Evolutionary conservation across 2,329 filamentous ascomycete species (phyloP).

Genomic region (Aspergillus calidoustus): DNA sequence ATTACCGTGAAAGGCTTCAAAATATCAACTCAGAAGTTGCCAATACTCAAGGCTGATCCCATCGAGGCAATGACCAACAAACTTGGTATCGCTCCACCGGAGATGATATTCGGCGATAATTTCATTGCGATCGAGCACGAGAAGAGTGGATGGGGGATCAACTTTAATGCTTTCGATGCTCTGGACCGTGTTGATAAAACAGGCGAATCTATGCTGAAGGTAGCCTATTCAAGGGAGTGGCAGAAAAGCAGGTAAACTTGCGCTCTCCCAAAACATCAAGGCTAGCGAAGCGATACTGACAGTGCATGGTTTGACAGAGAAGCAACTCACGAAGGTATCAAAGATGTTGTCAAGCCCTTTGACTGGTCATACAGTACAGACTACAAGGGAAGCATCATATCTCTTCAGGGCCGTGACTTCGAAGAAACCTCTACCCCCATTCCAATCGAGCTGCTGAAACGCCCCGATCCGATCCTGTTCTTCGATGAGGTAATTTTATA

Average conservation of each 20-base stretch:
- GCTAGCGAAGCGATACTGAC: neutral
- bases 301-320: slow-evolving; percentile 61
- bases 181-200: slow-evolving; percentile 94
- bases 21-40: slow-evolving; percentile 84
- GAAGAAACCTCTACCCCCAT: slow-evolving; percentile 62
- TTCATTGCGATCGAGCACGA: slow-evolving; percentile 74
- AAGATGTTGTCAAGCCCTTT: slow-evolving; percentile 92
- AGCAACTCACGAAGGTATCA: slow-evolving; percentile 82
- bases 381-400: slow-evolving; percentile 73
- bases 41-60: slow-evolving; percentile 88
- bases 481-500: slow-evolving; percentile 96
- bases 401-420: slow-evolving; percentile 42
- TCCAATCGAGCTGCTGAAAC: slow-evolving; percentile 82
- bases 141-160: slow-evolving; percentile 75
- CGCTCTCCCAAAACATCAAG: neutral
- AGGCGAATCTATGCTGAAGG: slow-evolving; percentile 85
- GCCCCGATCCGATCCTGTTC: slow-evolving; percentile 92
- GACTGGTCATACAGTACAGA: slow-evolving; percentile 97
- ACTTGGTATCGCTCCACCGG: slow-evolving; percentile 84
- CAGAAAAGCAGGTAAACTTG: slow-evolving; percentile 62
- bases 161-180: slow-evolving; percentile 85
- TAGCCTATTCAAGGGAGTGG: slow-evolving; percentile 92
- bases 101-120: slow-evolving; percentile 99
- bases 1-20: slow-evolving; percentile 71
- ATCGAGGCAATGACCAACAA: slow-evolving; percentile 83